Base-by-base conservation (phyloP, 2,329 filamentous ascomycete species). In the Bisporella sp. region DNA sequence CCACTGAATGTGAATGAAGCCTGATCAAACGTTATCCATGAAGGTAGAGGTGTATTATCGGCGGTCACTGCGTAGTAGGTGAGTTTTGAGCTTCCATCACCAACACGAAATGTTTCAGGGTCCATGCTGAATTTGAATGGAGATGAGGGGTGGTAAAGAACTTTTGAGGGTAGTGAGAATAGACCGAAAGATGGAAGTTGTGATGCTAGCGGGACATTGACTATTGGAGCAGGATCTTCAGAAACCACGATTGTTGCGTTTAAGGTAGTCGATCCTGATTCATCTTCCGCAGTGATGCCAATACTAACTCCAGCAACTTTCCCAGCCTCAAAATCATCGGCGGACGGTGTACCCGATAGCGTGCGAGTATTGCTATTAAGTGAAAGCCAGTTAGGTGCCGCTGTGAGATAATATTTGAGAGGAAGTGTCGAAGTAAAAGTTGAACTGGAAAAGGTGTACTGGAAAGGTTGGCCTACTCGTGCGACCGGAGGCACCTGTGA, bases 401-500 rank as follows among this genome's bases (percentile, higher is more conserved):
- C 71, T 21, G 71, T 69, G 6, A 96, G 73, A 5, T 77, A 77
- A 65, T 95, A 95, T 5, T 76, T 77, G 46, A 90, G 76, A 41
- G 72, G 62, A 8, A 70, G 69, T 41, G 70, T 67, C 12, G 85
- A 85, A 11, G 74, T 73, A 68, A 95, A 95, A 0, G 89, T 95
- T 39, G 82, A 81, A 12, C 74, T 68, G 7, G 87, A 85, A 61
- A 95, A 87, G 31, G 78, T 73, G 62, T 91, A 89, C 7, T 73
- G 78, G 67, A 89, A 93, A 2, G 75, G 73, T 59, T 84, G 64
- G 40, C 77, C 78, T 52, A 87, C 73, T 57, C 86, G 78, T 21
- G 88, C 89, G 48, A 91, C 84, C 4, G 85, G 84, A 32, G 89
- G 89, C 1, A 95, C 77, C 66, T 96, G 90, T 2, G 87, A 83